Evolutionary conservation across 352 stramenopile species (phyloP).

Genomic region (Blastocystis sp.): DNA sequence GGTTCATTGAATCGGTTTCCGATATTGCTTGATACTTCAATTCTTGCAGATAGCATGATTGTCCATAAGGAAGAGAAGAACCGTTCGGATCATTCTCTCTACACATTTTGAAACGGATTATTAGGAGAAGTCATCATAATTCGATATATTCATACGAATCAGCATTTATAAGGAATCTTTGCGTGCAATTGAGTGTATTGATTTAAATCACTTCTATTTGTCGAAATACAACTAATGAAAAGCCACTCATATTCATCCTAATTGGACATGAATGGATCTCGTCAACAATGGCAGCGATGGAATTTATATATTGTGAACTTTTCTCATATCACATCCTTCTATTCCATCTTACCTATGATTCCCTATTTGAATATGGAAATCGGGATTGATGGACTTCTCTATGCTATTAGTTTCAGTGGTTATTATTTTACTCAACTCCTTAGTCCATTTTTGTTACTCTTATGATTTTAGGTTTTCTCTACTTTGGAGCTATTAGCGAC

Average conservation of each 20-base stretch:
- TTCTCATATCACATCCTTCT: conserved; percentile 35
- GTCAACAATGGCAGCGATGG: background rate
- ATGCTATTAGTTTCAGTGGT: conserved; percentile 42
- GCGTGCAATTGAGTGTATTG: background rate
- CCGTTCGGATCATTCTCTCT: too few species aligned
- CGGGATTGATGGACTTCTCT: background rate
- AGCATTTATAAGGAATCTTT: background rate
- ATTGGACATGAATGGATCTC: too few species aligned
- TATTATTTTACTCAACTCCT: conserved; percentile 45
- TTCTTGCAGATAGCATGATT: too few species aligned
- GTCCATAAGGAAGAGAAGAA: too few species aligned
- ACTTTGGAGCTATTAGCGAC: background rate
- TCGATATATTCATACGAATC: background rate
- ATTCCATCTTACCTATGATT: conserved; percentile 32
- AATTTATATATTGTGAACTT: conserved; percentile 29
- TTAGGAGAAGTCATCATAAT: background rate
- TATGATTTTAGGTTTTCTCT: background rate
- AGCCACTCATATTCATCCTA: too few species aligned
- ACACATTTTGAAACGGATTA: too few species aligned
- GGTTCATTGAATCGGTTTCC: too few species aligned
- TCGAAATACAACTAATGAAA: background rate
- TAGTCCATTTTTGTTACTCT: background rate
- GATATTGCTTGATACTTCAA: too few species aligned
- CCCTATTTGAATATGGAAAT: conserved; percentile 17
- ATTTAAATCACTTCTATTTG: background rate